phyloP scores from a whole-genome alignment of 176 grass and related monocot genomes.

The Ananas comosus region DNA sequence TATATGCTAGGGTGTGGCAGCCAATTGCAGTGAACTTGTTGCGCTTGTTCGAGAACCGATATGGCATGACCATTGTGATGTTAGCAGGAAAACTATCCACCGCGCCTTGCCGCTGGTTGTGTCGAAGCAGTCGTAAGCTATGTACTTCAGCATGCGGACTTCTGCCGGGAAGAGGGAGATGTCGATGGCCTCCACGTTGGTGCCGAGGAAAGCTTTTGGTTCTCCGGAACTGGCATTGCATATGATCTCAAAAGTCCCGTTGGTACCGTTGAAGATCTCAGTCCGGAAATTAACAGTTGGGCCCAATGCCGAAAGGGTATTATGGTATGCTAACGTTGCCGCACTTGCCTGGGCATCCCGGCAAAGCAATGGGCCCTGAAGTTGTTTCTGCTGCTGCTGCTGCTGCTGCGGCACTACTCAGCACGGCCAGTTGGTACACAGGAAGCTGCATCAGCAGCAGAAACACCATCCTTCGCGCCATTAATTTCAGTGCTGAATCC shows the following conservation, averaged over 20 bases:
- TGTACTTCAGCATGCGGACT: too few species aligned
- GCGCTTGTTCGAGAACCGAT: neutral
- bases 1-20: neutral
- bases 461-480: neutral
- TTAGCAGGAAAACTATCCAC: neutral
- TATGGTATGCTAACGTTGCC: slow-evolving; percentile 41
- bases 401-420: neutral
- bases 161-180: neutral
- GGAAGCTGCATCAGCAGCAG: neutral
- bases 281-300: slow-evolving; percentile 25
- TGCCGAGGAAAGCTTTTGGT: neutral
- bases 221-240: neutral
- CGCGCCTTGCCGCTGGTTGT: neutral
- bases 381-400: neutral
- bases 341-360: slow-evolving; percentile 34
- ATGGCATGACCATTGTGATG: neutral
- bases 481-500: too few species aligned
- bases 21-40: slow-evolving; percentile 37
- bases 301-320: slow-evolving; percentile 48
- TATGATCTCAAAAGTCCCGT: too few species aligned
- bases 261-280: neutral
- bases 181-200: neutral
- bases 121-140: neutral
- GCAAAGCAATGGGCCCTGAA: slow-evolving; percentile 4
- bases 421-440: neutral